Conservation (phyloP, 2,329 filamentous ascomycete genomes). For the Exophiala mesophila region DNA sequence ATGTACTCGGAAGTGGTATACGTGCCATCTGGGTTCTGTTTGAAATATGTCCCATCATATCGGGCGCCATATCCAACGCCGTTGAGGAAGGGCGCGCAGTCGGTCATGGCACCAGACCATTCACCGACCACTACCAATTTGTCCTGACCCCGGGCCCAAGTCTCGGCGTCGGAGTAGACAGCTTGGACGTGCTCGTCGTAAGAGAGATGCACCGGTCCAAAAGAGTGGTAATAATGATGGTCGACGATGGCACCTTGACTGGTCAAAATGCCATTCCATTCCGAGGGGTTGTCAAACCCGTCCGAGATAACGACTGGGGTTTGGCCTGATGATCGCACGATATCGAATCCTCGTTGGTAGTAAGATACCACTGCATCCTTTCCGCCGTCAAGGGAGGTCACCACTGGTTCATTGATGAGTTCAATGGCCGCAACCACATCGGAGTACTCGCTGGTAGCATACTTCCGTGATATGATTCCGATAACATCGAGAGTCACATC, state of each 20-base stretch:
- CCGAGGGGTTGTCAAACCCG: constrained; percentile 41
- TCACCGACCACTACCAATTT: constrained; percentile 66
- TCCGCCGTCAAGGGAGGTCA: constrained; percentile 31
- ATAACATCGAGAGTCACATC: constrained; percentile 49
- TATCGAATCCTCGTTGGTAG: constrained; percentile 37
- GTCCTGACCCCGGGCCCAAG: constrained; percentile 49
- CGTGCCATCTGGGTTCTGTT: constrained; percentile 30
- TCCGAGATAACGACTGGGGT: constrained; percentile 49
- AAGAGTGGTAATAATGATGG: constrained; percentile 66
- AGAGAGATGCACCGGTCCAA: constrained; percentile 50
- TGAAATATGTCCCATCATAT: constrained; percentile 43
- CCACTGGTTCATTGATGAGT: constrained; percentile 41
- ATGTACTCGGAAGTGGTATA: constrained; percentile 39
- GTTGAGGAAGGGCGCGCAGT: constrained; percentile 51
- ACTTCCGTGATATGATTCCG: constrained; percentile 54
- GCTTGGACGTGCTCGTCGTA: constrained; percentile 50
- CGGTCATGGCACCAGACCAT: constrained; percentile 64
- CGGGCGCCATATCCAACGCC: constrained; percentile 57
- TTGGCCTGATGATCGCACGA: constrained; percentile 13
- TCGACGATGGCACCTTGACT: constrained; percentile 55
- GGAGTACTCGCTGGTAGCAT: constrained; percentile 48
- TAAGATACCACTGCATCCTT: constrained; percentile 47
- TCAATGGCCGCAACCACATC: constrained; percentile 53
- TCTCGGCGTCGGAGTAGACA: constrained; percentile 51
- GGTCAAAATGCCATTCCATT: constrained; percentile 58